Base-by-base conservation (phyloP, 2,329 filamentous ascomycete species). In the Ambrosiella cleistominuta region DNA sequence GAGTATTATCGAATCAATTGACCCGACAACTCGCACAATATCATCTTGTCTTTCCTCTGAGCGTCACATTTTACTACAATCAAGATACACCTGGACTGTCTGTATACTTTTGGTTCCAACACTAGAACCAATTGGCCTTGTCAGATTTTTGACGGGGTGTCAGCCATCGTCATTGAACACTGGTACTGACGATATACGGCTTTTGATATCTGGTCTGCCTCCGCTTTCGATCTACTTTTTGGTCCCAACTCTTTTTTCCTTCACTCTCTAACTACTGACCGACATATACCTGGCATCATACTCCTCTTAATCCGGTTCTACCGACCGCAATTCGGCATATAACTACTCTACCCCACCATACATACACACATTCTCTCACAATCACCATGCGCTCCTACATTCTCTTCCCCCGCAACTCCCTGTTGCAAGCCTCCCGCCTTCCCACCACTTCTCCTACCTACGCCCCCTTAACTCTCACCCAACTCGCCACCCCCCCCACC, bases 371-470 rank as follows among this genome's bases (percentile, higher is more conserved):
- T 11, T 39, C 51, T 13, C 36, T 37, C 27, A 36, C 52, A 54
- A 40, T 17, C n/a, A 58, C 58, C 17, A 62, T 62, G 61, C 61
- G 54, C 36, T 61, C 60, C 13, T 58, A 54, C 35, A 45, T 56
- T 40, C 58, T 56, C 53, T 57, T 57, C 27, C 57, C 59, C 50
- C 58, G 56, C 58, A 61, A 60, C 36, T 27, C 60, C 54, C 57
- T 61, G 19, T 49, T 65, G 27, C 64, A 65, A 56, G 58, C 63
- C 61, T 64, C 65, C 57, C 63, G 66, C 56, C 62, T 67, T 62
- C 66, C 68, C n/a, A 63, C 64, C 64, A 44, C 60, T 39, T 36
- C 39, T 38, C 45, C 55, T 51, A 17, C 37, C 7, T 44, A 52
- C 54, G 38, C 47, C 50, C 45, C 65, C 57, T 60, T 63, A 5